These are phyloP conservation scores for Magnaporthales sp. DNA, from an alignment of 2,329 filamentous ascomycete species.

Conservation along the genomic window DNA sequence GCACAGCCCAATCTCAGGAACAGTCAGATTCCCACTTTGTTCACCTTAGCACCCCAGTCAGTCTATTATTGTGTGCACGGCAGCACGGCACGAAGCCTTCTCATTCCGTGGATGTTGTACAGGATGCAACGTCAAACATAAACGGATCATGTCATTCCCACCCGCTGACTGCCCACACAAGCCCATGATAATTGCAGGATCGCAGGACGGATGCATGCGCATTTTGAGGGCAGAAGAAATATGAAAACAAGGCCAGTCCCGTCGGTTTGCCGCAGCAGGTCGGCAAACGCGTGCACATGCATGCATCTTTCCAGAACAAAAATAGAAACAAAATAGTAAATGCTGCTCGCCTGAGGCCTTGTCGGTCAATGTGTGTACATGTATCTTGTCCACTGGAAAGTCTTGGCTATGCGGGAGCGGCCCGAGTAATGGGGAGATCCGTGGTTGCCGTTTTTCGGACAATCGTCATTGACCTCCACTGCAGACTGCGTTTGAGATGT, in stretches of 20 bases:
- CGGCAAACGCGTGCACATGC: background rate
- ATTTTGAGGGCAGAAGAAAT: too few relatives aligned
- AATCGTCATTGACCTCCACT: background rate
- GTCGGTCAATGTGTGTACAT: too few relatives aligned
- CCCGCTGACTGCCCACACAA: background rate
- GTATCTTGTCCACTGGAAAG: background rate
- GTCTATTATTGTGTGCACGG: background rate
- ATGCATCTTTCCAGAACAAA: background rate
- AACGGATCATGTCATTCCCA: background rate
- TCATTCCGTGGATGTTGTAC: background rate
- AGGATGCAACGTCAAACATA: background rate
- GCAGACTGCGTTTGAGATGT: background rate
- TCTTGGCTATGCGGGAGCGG: background rate
- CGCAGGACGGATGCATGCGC: too few relatives aligned
- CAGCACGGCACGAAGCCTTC: background rate
- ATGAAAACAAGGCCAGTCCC: background rate
- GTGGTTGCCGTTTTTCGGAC: too few relatives aligned
- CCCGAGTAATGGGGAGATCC: background rate
- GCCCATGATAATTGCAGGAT: too few relatives aligned
- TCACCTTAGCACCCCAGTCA: background rate
- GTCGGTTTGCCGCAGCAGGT: background rate
- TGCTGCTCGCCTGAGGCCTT: background rate
- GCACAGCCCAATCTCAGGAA: background rate
- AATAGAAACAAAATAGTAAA: background rate
- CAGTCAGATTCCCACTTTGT: background rate